These are phyloP conservation scores for Podospora sp. DNA, from an alignment of 495 filamentous ascomycete species.

Conservation along the genomic window DNA sequence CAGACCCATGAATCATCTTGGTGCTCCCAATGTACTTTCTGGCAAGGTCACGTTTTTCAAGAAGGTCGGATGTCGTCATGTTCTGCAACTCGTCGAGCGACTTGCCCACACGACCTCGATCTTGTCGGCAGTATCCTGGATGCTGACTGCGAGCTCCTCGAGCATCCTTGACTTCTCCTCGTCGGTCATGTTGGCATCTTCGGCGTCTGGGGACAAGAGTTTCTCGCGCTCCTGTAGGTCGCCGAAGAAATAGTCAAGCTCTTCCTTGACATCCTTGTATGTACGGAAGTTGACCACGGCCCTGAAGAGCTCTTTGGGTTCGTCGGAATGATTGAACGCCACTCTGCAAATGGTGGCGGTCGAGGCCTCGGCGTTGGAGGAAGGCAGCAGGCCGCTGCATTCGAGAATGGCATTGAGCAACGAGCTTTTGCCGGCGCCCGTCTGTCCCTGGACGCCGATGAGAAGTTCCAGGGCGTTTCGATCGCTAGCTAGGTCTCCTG, in stretches of 20 bases:
- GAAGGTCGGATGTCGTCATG: slow-evolving; percentile 6
- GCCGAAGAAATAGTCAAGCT: slow-evolving; percentile 25
- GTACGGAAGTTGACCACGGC: slow-evolving; percentile 24
- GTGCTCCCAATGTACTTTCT: neutral
- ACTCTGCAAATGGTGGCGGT: slow-evolving; percentile 32
- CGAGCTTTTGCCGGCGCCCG: slow-evolving; percentile 37
- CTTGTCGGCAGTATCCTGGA: slow-evolving; percentile 9
- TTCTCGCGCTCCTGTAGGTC: slow-evolving; percentile 7
- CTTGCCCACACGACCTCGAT: slow-evolving; percentile 16
- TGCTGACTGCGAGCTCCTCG: slow-evolving; percentile 3
- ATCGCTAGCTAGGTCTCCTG: neutral
- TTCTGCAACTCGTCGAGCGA: slow-evolving; percentile 13
- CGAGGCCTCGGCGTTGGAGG: slow-evolving; percentile 27
- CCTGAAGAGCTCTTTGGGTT: slow-evolving; percentile 18
- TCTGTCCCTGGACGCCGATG: slow-evolving; percentile 32
- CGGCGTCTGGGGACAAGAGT: neutral
- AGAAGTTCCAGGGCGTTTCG: slow-evolving; percentile 19
- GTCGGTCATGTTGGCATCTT: slow-evolving; percentile 2
- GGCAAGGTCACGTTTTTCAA: slow-evolving; percentile 17
- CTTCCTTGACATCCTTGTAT: slow-evolving; percentile 12
- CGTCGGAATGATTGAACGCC: slow-evolving; percentile 19
- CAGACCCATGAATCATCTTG: neutral
- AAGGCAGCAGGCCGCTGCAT: slow-evolving; percentile 26
- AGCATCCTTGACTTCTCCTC: neutral
- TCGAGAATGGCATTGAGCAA: slow-evolving; percentile 33